Evolutionary conservation across 106 monocot genomes (phyloP).

Genomic region (Dendrobium officinale): DNA sequence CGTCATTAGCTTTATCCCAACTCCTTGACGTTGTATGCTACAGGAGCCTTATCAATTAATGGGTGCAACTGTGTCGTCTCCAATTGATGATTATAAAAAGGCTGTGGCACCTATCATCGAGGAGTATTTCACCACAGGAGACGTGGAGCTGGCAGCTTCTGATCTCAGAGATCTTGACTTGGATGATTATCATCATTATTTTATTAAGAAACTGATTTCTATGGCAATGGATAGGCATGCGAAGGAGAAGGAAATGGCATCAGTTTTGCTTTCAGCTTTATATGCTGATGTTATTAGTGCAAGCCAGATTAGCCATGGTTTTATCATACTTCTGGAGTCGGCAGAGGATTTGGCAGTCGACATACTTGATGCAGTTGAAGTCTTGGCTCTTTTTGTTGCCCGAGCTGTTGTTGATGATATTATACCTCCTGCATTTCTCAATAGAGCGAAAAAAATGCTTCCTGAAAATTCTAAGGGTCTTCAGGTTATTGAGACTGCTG

Average conservation of each 20-base stretch:
- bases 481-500: constrained; percentile 68
- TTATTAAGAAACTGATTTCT: constrained; percentile 88
- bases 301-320: constrained; percentile 65
- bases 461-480: constrained; percentile 54
- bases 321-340: constrained; percentile 70
- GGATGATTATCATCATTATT: constrained; percentile 70
- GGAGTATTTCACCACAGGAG: constrained; percentile 87
- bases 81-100: constrained; percentile 81
- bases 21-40: not conserved
- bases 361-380: constrained; percentile 75
- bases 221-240: constrained; percentile 94
- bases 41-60: constrained; percentile 92
- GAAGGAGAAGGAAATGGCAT: constrained; percentile 97
- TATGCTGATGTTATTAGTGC: constrained; percentile 73
- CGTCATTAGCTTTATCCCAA: not conserved
- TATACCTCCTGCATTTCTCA: constrained; percentile 76
- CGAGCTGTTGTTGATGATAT: constrained; percentile 95
- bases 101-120: constrained; percentile 59
- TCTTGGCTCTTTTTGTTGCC: constrained; percentile 89
- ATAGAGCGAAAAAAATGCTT: constrained; percentile 36
- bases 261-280: constrained; percentile 76
- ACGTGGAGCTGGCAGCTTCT: constrained; percentile 64
- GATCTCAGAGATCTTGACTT: constrained; percentile 73
- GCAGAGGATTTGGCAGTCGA: constrained; percentile 87
- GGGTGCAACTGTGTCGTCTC: constrained; percentile 47